Conservation (phyloP, 192 early-diverging fungal species). For the Dissophora ornata region DNA sequence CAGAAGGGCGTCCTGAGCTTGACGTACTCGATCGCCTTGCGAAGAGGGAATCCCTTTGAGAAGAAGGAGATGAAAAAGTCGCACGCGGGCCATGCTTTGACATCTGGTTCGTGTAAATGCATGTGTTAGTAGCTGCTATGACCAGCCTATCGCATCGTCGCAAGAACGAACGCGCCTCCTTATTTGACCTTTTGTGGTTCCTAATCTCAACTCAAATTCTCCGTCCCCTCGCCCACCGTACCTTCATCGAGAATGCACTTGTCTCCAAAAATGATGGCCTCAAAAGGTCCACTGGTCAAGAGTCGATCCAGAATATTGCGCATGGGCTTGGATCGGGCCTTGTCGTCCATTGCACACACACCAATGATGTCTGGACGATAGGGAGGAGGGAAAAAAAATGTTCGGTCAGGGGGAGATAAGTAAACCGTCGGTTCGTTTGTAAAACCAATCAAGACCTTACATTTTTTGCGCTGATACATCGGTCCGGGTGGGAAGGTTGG, state of each 20-base stretch:
- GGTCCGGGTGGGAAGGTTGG: not conserved
- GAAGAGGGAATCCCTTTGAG: constrained; percentile 91
- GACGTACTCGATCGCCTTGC: constrained; percentile 93
- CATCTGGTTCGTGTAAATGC: constrained; percentile 56
- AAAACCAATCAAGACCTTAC: constrained; percentile 2
- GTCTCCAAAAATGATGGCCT: constrained; percentile 93
- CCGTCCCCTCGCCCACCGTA: constrained; percentile 26
- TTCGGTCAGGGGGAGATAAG: too few species aligned
- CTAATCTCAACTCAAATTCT: too few species aligned
- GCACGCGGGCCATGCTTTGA: constrained; percentile 91
- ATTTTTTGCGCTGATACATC: constrained; percentile 33
- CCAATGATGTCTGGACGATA: constrained; percentile 72
- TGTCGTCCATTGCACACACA: constrained; percentile 92
- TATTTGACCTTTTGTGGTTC: too few species aligned
- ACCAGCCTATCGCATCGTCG: too few species aligned
- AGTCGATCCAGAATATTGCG: constrained; percentile 87
- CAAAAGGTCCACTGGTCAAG: constrained; percentile 72
- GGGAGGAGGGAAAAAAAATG: too few species aligned
- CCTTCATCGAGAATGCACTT: constrained; percentile 97
- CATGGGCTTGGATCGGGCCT: constrained; percentile 97
- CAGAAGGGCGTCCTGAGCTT: constrained; percentile 85
- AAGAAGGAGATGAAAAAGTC: constrained; percentile 98
- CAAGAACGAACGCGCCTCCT: too few species aligned
- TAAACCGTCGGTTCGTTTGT: not conserved
- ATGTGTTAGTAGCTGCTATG: too few species aligned